Evolutionary conservation across 2,329 filamentous ascomycete species (phyloP).

Genomic region (Dryadomyces sulphureus): DNA sequence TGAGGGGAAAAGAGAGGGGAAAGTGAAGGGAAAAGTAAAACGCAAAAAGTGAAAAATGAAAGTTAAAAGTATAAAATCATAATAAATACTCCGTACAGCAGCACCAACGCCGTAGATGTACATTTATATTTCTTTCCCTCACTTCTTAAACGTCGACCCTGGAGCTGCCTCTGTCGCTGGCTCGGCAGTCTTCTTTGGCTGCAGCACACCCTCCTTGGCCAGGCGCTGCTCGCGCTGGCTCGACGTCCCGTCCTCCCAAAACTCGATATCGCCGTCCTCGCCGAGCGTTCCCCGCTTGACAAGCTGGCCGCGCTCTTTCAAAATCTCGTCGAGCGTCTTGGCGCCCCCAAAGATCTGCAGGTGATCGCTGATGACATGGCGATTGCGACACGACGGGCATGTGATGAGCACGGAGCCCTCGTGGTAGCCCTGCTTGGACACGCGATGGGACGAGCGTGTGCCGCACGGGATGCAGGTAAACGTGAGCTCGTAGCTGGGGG

Average conservation of each 20-base stretch:
- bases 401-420: constrained; percentile 76
- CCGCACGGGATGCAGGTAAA: constrained; percentile 88
- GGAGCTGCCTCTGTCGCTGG: constrained; percentile 9
- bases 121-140: background rate
- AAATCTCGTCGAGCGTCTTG: constrained; percentile 62
- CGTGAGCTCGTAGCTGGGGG: constrained; percentile 67
- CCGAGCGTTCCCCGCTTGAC: constrained; percentile 58
- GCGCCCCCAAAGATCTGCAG: constrained; percentile 53
- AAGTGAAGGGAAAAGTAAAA: background rate
- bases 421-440: constrained; percentile 94
- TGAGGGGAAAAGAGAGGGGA: background rate
- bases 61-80: too few relatives aligned
- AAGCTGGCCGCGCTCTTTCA: constrained; percentile 58
- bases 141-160: constrained; percentile 14
- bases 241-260: constrained; percentile 64
- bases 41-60: background rate
- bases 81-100: too few relatives aligned
- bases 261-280: constrained; percentile 76
- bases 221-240: constrained; percentile 15
- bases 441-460: constrained; percentile 62
- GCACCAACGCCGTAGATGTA: too few relatives aligned
- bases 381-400: constrained; percentile 72
- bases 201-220: constrained; percentile 10
- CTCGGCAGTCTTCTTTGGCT: background rate
- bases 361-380: constrained; percentile 88